Base-by-base conservation (phyloP, 257 asterid species). In the Leonotis leonurus region DNA sequence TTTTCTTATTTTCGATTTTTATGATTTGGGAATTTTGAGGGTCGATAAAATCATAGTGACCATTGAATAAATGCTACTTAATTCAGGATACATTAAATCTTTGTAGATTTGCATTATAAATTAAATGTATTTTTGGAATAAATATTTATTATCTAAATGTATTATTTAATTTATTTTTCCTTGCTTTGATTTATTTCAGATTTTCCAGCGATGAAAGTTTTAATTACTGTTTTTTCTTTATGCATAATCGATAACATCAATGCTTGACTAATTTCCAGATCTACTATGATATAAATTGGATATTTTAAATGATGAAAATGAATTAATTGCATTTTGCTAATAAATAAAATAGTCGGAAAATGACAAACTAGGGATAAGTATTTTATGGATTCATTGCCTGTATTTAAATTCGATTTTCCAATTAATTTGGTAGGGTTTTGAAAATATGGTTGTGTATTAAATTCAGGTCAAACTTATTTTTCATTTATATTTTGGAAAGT, bases 331-430 rank as follows among this genome's bases (percentile, higher is more conserved):
- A 58, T 9, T 37, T 59, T 14, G 46, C 46, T 27, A 35, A 36
- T 67, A 27, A 25, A 33, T 45, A n/a, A n/a, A n/a, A n/a, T 22
- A 12, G 9, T 6, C 56, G 44, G 73, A 18, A 49, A 51, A 40
- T 11, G 49, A 60, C 56, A 60, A 37, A 30, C 13, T 10, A 8
- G 25, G 20, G 36, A 52, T 60, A 51, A 4, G 1, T n/a, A 58
- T 59, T 36, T 70, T 11, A 29, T 35, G 14, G 50, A 70, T 40
- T 62, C 65, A 20, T 33, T n/a, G 53, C 10, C 26, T 70, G 69
- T 61, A 40, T 27, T 39, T 39, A 33, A 3, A 39, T 52, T 18
- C 17, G 26, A 32, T 49, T 26, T 50, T n/a, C n/a, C n/a, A n/a
- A n/a, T n/a, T n/a, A 36, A 36, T 59, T 49, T 44, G 3, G 5